phyloP scores from a whole-genome alignment of 2,329 filamentous ascomycete species.

The Neonectria coccinea region DNA sequence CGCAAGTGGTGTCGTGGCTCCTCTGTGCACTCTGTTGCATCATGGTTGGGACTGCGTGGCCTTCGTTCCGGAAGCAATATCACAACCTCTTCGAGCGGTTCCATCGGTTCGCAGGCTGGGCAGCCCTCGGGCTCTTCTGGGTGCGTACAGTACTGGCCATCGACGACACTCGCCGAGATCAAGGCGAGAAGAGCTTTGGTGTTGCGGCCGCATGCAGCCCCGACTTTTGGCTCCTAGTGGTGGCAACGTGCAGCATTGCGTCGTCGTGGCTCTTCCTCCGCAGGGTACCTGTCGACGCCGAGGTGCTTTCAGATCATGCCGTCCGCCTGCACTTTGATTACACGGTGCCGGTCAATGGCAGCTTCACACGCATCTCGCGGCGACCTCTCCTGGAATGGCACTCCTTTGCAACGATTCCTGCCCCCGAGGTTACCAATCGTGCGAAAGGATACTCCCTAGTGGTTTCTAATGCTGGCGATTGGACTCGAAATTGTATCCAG shows the following conservation, averaged over 20 bases:
- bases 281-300: conserved; percentile 72
- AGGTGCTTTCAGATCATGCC: conserved; percentile 78
- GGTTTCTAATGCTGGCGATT: conserved; percentile 80
- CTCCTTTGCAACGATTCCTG: conserved; percentile 79
- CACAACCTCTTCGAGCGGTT: conserved; percentile 78
- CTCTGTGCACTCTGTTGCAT: conserved; percentile 67
- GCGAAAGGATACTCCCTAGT: conserved; percentile 72
- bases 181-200: conserved; percentile 50
- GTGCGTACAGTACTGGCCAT: conserved; percentile 67
- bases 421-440: conserved; percentile 53
- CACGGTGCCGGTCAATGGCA: conserved; percentile 64
- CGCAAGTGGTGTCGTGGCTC: conserved; percentile 65
- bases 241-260: conserved; percentile 73
- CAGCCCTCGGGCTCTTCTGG: conserved; percentile 74
- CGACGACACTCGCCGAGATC: conserved; percentile 56
- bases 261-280: conserved; percentile 81
- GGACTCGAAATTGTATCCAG: conserved; percentile 74
- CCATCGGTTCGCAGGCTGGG: conserved; percentile 82
- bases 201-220: conserved; percentile 53
- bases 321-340: conserved; percentile 77
- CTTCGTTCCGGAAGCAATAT: conserved; percentile 68
- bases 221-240: conserved; percentile 74
- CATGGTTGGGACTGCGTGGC: conserved; percentile 74
- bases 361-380: conserved; percentile 67
- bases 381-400: conserved; percentile 78